Percentiles rank a stretch among this genome's conserved stretches.
These are phyloP conservation scores for Crocinoboletus sp. DNA, from an alignment of 1,284 basidiomycete genomes.

Conservation along the genomic window DNA sequence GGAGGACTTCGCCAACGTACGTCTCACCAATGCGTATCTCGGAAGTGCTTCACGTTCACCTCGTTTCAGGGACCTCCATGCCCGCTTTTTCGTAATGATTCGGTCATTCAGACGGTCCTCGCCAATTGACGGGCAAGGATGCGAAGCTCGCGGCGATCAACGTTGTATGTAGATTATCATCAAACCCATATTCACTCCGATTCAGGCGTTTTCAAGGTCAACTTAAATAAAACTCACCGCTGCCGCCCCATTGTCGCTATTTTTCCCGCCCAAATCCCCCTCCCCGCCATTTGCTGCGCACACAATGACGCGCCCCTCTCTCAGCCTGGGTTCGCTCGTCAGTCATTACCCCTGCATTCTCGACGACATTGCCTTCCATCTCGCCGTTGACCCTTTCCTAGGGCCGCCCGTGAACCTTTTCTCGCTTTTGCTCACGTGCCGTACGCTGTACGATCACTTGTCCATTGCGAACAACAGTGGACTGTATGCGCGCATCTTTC, in stretches of 20 bases:
- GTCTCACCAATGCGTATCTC: constrained; percentile 5
- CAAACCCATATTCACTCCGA: constrained; percentile 34
- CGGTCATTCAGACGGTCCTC: constrained; percentile 31
- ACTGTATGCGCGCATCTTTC: constrained; percentile 61
- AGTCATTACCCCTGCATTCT: constrained; percentile 27
- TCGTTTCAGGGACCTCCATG: constrained; percentile 32
- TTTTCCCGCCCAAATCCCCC: constrained; percentile 1
- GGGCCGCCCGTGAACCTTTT: constrained; percentile 41
- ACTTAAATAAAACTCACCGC: constrained; percentile 27
- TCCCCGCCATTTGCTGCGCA: background rate
- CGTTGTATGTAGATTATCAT: constrained; percentile 36
- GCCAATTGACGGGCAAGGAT: constrained; percentile 32
- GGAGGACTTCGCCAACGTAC: constrained; percentile 11
- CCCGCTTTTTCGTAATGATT: constrained; percentile 33
- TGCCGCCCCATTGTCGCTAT: constrained; percentile 7
- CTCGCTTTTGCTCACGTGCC: constrained; percentile 48
- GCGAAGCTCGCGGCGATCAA: constrained; percentile 48
- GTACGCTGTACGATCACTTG: constrained; percentile 39
- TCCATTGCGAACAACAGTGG: constrained; percentile 37
- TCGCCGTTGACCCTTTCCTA: constrained; percentile 33
- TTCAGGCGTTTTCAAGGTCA: constrained; percentile 22
- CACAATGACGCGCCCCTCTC: constrained; percentile 5
- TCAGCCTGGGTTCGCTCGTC: constrained; percentile 26
- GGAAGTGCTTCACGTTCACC: constrained; percentile 17
- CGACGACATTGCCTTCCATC: constrained; percentile 38